Conservation (phyloP, 2,329 filamentous ascomycete species). For the Aureobasidium melanogenum region DNA sequence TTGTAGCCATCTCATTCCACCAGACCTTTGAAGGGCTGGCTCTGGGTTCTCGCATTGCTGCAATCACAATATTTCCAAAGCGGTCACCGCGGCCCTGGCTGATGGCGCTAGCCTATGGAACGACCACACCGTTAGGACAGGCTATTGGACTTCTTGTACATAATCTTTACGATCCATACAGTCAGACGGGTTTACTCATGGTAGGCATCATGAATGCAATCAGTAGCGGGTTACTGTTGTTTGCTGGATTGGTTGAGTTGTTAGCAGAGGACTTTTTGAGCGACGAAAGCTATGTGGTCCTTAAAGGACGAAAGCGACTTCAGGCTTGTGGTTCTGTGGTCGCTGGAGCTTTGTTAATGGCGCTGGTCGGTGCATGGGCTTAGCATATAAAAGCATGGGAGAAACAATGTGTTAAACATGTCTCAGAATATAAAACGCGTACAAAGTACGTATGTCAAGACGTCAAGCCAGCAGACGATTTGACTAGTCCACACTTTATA, state of each 20-base stretch:
- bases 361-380: slow-evolving; percentile 59
- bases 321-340: slow-evolving; percentile 56
- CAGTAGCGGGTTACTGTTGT: slow-evolving; percentile 38
- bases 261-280: slow-evolving; percentile 48
- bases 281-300: slow-evolving; percentile 52
- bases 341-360: slow-evolving; percentile 53
- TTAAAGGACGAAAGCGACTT: slow-evolving; percentile 49
- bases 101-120: slow-evolving; percentile 55
- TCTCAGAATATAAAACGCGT: not conserved
- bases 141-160: slow-evolving; percentile 42
- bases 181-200: slow-evolving; percentile 39
- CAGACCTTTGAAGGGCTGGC: slow-evolving; percentile 63
- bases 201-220: slow-evolving; percentile 45
- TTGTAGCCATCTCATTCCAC: slow-evolving; percentile 63
- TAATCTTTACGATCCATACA: slow-evolving; percentile 41
- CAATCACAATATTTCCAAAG: slow-evolving; percentile 60
- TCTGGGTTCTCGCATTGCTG: slow-evolving; percentile 61
- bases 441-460: not conserved
- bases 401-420: not conserved
- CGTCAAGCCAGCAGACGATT: not conserved
- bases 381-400: slow-evolving; percentile 18
- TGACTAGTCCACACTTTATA: not conserved
- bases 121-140: slow-evolving; percentile 45
- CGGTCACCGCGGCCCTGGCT: slow-evolving; percentile 67
- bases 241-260: slow-evolving; percentile 42